Evolutionary conservation across 2,329 filamentous ascomycete species (phyloP), one percentile per base, ranked within the genome.

Genomic region (Fusarium sp.): DNA sequence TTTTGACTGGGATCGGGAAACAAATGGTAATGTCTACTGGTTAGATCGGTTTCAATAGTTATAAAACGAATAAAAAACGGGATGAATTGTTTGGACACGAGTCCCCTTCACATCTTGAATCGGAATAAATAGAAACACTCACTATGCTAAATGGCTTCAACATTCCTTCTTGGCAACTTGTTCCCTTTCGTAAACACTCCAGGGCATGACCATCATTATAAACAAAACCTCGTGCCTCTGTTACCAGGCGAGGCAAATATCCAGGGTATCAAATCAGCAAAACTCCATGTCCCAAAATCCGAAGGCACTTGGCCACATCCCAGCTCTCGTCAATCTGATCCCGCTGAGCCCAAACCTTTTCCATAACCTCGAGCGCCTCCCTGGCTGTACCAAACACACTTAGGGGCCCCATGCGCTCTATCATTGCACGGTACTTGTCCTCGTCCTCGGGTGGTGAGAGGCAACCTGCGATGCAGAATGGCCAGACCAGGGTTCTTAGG

Each of bases 371-470:
- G 37, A 86, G 76, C 4, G 85, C 84, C 62, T 85, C 83, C 64
- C 79, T 82, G 18, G 86, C 79, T 0, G 86, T 85, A 2, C 87
- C 86, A 66, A 88, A 87, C 2, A 85, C 79, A 62, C 82, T 81
- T 5, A 87, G 69, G 3, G 83, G 79, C 5, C 86, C 85, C 69
- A 89, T 82, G 3, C 79, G 78, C 11, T 73, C 76, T 3, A 85
- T 81, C 76, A 88, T 80, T 5, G 77, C 78, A 1, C 86, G 81
- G 56, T 86, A 87, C n/a, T 80, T 77, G 35, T 79, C 77, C 76
- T 87, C 85, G 35, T 86, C 81, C 22, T 82, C 82, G 0, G 80
- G 79, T 0, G 80, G 79, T 2, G 81, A 82, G 9, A 86, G 77
- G 59, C 84, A 85, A 3, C 84, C 84, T 14, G 81, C 82, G n/a